phyloP scores from a whole-genome alignment of 257 asterid genomes.

The Gynochthodes officinalis region DNA sequence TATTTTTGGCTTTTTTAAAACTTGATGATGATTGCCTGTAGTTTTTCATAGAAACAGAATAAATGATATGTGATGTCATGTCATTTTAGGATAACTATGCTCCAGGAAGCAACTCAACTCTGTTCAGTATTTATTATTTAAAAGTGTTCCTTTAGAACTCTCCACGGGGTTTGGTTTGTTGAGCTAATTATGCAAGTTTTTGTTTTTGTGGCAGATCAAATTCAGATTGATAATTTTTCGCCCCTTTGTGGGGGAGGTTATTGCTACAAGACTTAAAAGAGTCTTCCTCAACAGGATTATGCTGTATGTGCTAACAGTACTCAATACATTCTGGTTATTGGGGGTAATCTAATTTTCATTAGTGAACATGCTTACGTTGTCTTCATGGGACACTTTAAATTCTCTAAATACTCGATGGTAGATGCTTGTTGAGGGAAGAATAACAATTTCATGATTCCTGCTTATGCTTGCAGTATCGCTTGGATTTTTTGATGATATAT shows the following conservation, averaged over 20 bases:
- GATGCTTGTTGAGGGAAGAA: neutral
- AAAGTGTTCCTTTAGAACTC: neutral
- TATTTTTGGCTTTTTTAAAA: neutral
- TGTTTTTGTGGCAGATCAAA: constrained; percentile 52
- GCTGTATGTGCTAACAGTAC: constrained; percentile 41
- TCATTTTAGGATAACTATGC: constrained; percentile 4
- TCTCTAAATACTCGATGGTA: neutral
- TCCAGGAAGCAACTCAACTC: too few species aligned
- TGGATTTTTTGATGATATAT: constrained; percentile 84
- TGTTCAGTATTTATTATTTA: neutral
- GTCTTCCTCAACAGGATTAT: constrained; percentile 63
- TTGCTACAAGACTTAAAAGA: constrained; percentile 65
- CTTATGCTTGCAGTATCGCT: constrained; percentile 56
- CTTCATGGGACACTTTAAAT: neutral
- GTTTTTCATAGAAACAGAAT: neutral
- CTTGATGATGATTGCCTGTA: neutral
- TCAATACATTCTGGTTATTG: neutral
- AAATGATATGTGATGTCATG: neutral
- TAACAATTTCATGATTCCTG: neutral
- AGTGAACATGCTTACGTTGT: neutral
- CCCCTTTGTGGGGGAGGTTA: constrained; percentile 83
- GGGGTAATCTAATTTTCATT: too few species aligned
- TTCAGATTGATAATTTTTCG: constrained; percentile 82
- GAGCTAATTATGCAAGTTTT: neutral
- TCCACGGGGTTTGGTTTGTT: too few species aligned